Evolutionary conservation across 2,329 filamentous ascomycete genomes (phyloP).

Genomic region (Diaporthe nobilis): DNA sequence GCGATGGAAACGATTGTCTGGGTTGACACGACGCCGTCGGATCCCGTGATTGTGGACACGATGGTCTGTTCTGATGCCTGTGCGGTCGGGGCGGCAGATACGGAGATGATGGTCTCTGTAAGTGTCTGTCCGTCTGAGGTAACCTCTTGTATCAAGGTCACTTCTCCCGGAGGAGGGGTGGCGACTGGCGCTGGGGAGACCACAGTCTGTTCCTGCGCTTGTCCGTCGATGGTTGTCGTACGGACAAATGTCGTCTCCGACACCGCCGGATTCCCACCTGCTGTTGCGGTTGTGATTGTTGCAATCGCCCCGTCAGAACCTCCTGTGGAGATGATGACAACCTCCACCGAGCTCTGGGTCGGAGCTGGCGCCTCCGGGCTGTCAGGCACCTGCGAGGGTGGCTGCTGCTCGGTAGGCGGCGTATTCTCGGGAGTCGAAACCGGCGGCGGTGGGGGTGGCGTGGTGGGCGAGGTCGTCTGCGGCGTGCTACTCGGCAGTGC

Average conservation of each 20-base stretch:
- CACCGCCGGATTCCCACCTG: not conserved
- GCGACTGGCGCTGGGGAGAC: not conserved
- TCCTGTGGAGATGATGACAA: not conserved
- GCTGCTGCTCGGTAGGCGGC: not conserved
- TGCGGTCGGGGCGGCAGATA: not conserved
- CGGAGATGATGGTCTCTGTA: slow-evolving; percentile 9
- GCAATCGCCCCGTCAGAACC: not conserved
- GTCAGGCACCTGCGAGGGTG: not conserved
- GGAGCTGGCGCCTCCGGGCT: not conserved
- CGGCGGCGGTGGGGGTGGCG: not conserved
- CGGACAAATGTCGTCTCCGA: slow-evolving; percentile 8
- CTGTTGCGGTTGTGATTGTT: not conserved
- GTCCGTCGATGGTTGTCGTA: not conserved
- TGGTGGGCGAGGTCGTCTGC: not conserved
- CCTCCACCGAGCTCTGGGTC: not conserved
- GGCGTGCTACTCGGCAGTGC: not conserved
- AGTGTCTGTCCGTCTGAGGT: slow-evolving; percentile 2
- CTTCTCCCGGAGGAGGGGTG: not conserved
- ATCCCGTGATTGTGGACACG: not conserved
- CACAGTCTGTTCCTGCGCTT: slow-evolving; percentile 17
- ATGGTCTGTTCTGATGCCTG: not conserved
- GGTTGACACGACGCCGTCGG: not conserved
- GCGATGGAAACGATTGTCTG: not conserved
- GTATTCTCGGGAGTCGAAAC: not conserved
- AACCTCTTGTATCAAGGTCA: slow-evolving; percentile 5